Evolutionary conservation across 306 rosid species (phyloP), one percentile per base, ranked within the genome.

Genomic region (Pterocarpus macrocarpus): DNA sequence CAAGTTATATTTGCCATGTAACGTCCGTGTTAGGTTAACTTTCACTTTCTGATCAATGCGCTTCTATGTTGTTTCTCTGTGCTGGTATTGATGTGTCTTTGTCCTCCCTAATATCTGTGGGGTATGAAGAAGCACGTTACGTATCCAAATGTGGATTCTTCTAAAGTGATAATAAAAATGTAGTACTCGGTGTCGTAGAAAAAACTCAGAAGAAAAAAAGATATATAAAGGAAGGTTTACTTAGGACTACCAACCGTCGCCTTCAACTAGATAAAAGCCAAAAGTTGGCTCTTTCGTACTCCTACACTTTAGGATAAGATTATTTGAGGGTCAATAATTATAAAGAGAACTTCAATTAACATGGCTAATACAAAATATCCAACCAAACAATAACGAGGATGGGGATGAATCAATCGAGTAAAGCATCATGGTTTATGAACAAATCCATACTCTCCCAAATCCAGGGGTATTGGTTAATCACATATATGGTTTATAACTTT

Each of bases 1-100:
- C 34, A 61, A 58, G 61, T 52, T 39, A 38, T 63, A 64, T 44
- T 57, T 64, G 64, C 38, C 82, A 2, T 28, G 47, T 57, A 66
- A 47, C 62, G 56, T 83, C 81, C 43, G 66, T 82, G 88, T 85
- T 88, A 83, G 92, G 89, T 89, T 76, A 75, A 55, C 72, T 79
- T 81, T 90, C 88, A 71, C 83, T 88, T 64, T 90, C 92, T 39
- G 34, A 80, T 64, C 45, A 56, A 41, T 67, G 35, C 53, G 39
- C 33, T 70, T 75, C 70, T 68, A 66, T 53, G 58, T 33, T 85
- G 32, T 14, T 67, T 71, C 38, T 44, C 11, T 64, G 61, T 65
- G 43, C 45, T 73, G 67, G 43, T 30, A 53, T 44, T 71, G 47
- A 68, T 73, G 61, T 33, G 70, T 68, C 82, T 43, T 62, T 63